Evolutionary conservation across 305 asterid species (phyloP), one percentile per base, ranked within the genome.

Genomic region (Fraxinus platypoda): DNA sequence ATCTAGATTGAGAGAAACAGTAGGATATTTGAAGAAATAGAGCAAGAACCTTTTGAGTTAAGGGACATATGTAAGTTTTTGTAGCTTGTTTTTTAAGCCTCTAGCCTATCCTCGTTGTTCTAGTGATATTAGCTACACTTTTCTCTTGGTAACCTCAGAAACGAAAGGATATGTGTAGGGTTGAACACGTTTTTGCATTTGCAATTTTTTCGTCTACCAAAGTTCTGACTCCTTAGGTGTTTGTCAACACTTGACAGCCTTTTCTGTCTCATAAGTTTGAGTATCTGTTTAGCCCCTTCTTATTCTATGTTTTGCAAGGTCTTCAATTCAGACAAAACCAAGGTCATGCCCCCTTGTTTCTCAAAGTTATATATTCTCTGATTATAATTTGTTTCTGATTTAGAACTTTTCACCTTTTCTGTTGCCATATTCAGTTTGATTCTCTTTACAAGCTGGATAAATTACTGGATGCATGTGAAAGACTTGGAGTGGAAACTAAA

Each of bases 391-490:
- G 30, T 64, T 4, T 64, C 17, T 2, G 72, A 64, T 64, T 64
- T 64, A 64, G 15, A 64, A 25, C 34, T 66, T 66, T 11, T 66
- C 34, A 8, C 35, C 17, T 34, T 26, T 66, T 15, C 34, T 46
- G 23, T 70, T 35, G 6, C 78, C n/a, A 1, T 84, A 15, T 82
- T 74, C 81, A 94, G 98, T 54, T 82, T 83, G 89, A 81, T 86
- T 94, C 97, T 79, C 91, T 94, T 52, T 90, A 89, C 59, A 93
- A 94, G 93, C 89, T 93, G 85, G 94, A 89, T 78, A 89, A 86
- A 84, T 86, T 79, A 91, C 87, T 94, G 7, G 87, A 90, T 21
- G 88, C 89, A 54, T 94, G 97, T 83, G 73, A 76, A 76, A 79
- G 78, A 57, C 88, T 94, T 43, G 97, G 97, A 57, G 95, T 94